Evolutionary conservation across 73 alveolate genomes (phyloP), one percentile per base, ranked within the genome.

Genomic region (Symbiodinium pilosum): DNA sequence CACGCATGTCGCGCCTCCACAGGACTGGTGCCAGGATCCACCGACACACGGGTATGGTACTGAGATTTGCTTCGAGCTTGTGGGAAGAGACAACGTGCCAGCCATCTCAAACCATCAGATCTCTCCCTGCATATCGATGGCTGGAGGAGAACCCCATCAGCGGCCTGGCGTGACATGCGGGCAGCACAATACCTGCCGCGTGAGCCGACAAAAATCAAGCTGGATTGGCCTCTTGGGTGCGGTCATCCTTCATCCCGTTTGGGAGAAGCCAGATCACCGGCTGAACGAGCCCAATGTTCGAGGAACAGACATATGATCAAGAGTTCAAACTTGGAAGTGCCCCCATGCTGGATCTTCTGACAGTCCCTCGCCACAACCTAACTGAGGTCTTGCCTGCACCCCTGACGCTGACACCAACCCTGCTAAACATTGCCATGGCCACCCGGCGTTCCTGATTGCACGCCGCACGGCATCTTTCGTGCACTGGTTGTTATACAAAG

Each of bases 391-490:
- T n/a, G n/a, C n/a, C n/a, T n/a, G n/a, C n/a, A n/a, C n/a, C n/a
- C n/a, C n/a, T n/a, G n/a, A n/a, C n/a, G n/a, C n/a, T n/a, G n/a
- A n/a, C n/a, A n/a, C n/a, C n/a, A n/a, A n/a, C n/a, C n/a, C n/a
- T n/a, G n/a, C n/a, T n/a, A n/a, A n/a, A 38, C n/a, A n/a, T n/a
- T n/a, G n/a, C n/a, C n/a, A n/a, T n/a, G n/a, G n/a, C n/a, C 88
- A 42, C 97, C 97, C 97, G 3, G 97, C 87, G 18, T 51, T 91
- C 56, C 77, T 69, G 87, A 91, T 68, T 71, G 97, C 97, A 24
- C 77, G 77, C 75, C 97, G 40, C 81, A 91, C 97, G 39, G 97
- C 87, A 43, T 91, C 97, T 51, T 91, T 91, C 20, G 97, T 91
- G 81, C 97, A 91, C 21, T 91, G 71, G 41, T 40, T 68, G 97